Evolutionary conservation across 306 rosid genomes (phyloP).

Genomic region (peach (Prunus persica)): Prunus_persica_NCBIv2 NC_034012.1:6705501-6706000

Average conservation of each 20-base stretch:
- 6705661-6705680: conserved; percentile 92
- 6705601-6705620: conserved; percentile 51
- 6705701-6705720: conserved; percentile 65
- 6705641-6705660: conserved; percentile 85
- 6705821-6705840: conserved; percentile 1
- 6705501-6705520: not conserved
- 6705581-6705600: conserved; percentile 68
- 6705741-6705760: conserved; percentile 13
- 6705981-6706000: not conserved
- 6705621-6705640: conserved; percentile 63
- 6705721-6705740: conserved; percentile 27
- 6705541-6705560: conserved; percentile 85
- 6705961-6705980: not conserved
- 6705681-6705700: conserved; percentile 78
- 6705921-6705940: not conserved
- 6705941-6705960: not conserved
- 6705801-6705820: not conserved
- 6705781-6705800: not conserved
- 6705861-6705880: not conserved
- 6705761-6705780: not conserved
- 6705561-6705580: conserved; percentile 88
- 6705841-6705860: not conserved
- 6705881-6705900: not conserved
- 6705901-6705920: not conserved
- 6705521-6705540: not conserved